Percentiles rank a stretch among this genome's conserved stretches.
Conservation (phyloP, 495 filamentous ascomycete species). For the Penicillium robsamsonii region DNA sequence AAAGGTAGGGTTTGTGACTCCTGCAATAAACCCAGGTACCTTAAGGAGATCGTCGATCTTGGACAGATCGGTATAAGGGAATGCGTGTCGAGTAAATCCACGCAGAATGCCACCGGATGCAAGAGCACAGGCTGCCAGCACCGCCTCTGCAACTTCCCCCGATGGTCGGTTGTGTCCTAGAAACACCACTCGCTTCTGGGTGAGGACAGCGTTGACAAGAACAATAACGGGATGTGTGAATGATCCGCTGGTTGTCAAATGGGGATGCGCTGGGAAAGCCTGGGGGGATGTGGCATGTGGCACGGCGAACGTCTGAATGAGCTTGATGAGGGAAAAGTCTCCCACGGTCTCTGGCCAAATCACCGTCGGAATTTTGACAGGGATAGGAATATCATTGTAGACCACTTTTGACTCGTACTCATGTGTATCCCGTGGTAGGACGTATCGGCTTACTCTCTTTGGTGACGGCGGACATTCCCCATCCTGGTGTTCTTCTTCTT, state of each 20-base stretch:
- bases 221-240: constrained; percentile 56
- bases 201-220: constrained; percentile 67
- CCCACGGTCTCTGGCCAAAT: constrained; percentile 94
- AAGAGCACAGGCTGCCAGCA: constrained; percentile 88
- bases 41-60: constrained; percentile 96
- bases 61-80: constrained; percentile 96
- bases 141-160: constrained; percentile 91
- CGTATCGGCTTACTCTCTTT: constrained; percentile 55
- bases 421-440: constrained; percentile 86
- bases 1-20: constrained; percentile 96
- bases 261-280: constrained; percentile 81
- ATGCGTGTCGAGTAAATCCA: constrained; percentile 96
- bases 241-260: constrained; percentile 88
- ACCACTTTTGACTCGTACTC: constrained; percentile 93
- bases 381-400: constrained; percentile 93
- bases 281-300: constrained; percentile 79
- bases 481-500: constrained; percentile 45
- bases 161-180: constrained; percentile 92
- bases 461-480: constrained; percentile 41
- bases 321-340: constrained; percentile 94
- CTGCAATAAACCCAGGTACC: constrained; percentile 96
- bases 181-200: constrained; percentile 95
- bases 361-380: constrained; percentile 91
- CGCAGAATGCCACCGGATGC: constrained; percentile 92
- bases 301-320: constrained; percentile 88